These are phyloP conservation scores for Rhodamnia argentea DNA, from an alignment of 345 rosid genomes.

Conservation along the genomic window DNA sequence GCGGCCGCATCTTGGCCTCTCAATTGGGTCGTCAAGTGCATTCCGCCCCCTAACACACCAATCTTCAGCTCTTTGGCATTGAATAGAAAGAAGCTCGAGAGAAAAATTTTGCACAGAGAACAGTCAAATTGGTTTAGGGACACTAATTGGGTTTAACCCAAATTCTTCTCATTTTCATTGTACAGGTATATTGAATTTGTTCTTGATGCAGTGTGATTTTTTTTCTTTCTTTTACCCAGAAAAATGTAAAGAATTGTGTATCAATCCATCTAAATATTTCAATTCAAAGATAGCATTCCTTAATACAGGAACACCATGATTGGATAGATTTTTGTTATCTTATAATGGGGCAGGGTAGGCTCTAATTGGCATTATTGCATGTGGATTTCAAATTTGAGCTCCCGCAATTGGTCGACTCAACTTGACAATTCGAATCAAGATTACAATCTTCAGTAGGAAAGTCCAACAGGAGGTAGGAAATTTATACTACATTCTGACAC, in stretches of 20 bases:
- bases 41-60: slow-evolving; percentile 45
- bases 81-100: background rate
- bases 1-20: slow-evolving; percentile 67
- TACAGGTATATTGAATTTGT: too few species aligned
- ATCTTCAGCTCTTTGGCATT: slow-evolving; percentile 31
- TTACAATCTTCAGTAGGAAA: background rate
- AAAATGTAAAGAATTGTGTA: too few species aligned
- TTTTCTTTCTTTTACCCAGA: background rate
- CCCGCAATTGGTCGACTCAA: background rate
- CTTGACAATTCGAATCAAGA: background rate
- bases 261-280: too few species aligned
- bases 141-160: too few species aligned
- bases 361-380: background rate
- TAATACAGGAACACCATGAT: slow-evolving; percentile 13
- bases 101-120: background rate
- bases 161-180: too few species aligned
- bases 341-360: background rate
- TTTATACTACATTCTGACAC: background rate
- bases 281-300: background rate
- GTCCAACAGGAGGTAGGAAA: background rate
- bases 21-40: slow-evolving; percentile 48
- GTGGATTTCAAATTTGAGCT: background rate
- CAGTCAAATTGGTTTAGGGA: slow-evolving; percentile 11
- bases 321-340: background rate
- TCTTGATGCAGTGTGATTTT: too few species aligned